Evolutionary conservation across 805 yeast genomes (phyloP), one percentile per base, ranked within the genome.

Genomic region (Tetrapisispora taiwanensis): DNA sequence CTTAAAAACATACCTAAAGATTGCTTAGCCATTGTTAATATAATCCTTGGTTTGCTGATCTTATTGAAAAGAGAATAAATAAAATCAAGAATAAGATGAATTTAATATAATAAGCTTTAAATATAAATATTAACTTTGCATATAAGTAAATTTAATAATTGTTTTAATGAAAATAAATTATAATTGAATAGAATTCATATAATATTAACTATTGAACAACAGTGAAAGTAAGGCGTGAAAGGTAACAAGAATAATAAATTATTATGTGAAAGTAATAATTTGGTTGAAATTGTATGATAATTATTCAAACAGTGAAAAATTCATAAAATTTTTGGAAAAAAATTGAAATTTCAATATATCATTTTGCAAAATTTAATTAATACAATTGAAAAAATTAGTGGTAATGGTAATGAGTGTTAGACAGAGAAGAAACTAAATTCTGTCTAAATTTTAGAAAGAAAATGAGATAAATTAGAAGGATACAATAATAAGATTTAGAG

Each of bases 1-100:
- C 9, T 31, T 15, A n/a, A 31, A 5, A 44, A 68, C 73, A 65
- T 68, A 69, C 73, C 73, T 63, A 69, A 65, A 58, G 73, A 69
- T 69, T 69, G 73, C 62, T 68, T 69, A 68, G 73, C 73, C 73
- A 69, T 69, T 62, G 39, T 50, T 43, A 41, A 41, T 19, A 46
- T 34, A 46, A 38, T 46, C 52, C 52, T 51, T 52, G 51, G 46
- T 39, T 43, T 44, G 41, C 47, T 49, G 44, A 18, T 22, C 3
- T 41, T 15, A 15, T 12, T 26, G 14, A 31, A 30, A 5, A n/a
- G 17, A 18, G 24, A 13, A 4, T 17, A 22, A 15, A 10, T 22
- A 17, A 36, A 7, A 27, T 12, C 14, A 36, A 26, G 17, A 24
- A 22, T 36, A 9, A 14, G 6, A 31, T 31, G n/a, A n/a, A 31